These are phyloP conservation scores for Hippophae rhamnoides DNA, from an alignment of 306 rosid genomes.

Conservation along the genomic window DNA sequence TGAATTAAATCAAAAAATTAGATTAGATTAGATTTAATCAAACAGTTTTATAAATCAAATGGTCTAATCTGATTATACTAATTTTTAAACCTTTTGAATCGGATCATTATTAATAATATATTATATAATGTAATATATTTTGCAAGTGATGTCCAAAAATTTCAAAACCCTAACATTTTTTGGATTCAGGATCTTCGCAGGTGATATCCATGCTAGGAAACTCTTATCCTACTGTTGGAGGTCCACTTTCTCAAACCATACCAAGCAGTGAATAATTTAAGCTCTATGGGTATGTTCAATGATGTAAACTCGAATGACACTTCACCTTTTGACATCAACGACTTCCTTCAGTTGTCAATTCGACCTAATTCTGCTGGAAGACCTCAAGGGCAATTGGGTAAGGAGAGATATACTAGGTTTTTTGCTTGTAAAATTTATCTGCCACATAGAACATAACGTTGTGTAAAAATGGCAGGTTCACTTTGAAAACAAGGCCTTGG, in stretches of 20 bases:
- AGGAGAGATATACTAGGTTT: slow-evolving; percentile 4
- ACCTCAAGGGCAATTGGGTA: slow-evolving; percentile 24
- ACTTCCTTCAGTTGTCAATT: slow-evolving; percentile 77
- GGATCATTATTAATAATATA: too few species aligned
- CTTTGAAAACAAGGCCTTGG: slow-evolving; percentile 92
- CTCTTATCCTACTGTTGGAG: too few species aligned
- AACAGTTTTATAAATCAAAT: too few species aligned
- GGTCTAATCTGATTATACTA: too few species aligned
- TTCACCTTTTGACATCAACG: slow-evolving; percentile 86
- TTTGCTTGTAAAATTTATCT: neutral
- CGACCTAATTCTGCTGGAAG: slow-evolving; percentile 97
- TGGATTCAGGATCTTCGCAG: slow-evolving; percentile 80
- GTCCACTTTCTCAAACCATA: too few species aligned
- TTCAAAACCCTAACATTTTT: slow-evolving; percentile 14
- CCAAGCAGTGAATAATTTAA: too few species aligned
- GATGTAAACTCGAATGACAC: slow-evolving; percentile 44
- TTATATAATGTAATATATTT: too few species aligned
- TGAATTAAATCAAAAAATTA: too few species aligned
- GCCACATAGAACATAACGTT: slow-evolving; percentile 8
- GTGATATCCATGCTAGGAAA: slow-evolving; percentile 41
- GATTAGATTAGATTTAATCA: rapidly evolving
- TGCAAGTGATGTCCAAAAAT: too few species aligned
- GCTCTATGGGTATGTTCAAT: too few species aligned
- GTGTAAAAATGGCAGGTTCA: slow-evolving; percentile 52
- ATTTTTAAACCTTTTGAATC: too few species aligned